Evolutionary conservation across 2,329 filamentous ascomycete species (phyloP).

Genomic region (Claviceps arundinis): DNA sequence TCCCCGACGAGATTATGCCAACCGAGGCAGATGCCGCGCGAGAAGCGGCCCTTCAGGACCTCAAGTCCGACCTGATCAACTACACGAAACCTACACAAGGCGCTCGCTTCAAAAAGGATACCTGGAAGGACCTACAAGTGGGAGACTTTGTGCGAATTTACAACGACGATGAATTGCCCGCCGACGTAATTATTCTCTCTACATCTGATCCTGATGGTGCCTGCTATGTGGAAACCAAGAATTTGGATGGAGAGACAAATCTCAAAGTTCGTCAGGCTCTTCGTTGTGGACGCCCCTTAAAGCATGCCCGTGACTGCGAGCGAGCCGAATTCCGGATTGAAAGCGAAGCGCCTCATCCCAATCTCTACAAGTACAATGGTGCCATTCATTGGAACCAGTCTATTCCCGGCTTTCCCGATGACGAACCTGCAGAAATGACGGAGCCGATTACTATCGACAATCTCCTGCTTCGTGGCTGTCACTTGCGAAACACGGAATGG

Average conservation of each 20-base stretch:
- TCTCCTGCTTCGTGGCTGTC: conserved; percentile 81
- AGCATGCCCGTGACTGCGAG: conserved; percentile 87
- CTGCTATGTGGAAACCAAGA: conserved; percentile 97
- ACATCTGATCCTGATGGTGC: conserved; percentile 89
- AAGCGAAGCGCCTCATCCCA: conserved; percentile 82
- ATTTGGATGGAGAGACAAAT: conserved; percentile 94
- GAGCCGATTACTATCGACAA: conserved; percentile 95
- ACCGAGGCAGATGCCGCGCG: conserved; percentile 21
- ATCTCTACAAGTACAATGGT: conserved; percentile 89
- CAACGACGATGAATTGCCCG: conserved; percentile 89
- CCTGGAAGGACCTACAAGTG: conserved; percentile 90
- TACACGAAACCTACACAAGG: conserved; percentile 49
- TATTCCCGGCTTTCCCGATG: conserved; percentile 48
- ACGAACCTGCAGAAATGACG: conserved; percentile 61
- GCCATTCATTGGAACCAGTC: conserved; percentile 77
- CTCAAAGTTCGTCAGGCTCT: conserved; percentile 88
- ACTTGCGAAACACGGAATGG: conserved; percentile 93
- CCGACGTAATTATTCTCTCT: conserved; percentile 81
- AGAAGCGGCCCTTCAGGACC: conserved; percentile 26
- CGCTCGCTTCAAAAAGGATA: conserved; percentile 80
- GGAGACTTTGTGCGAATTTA: conserved; percentile 95
- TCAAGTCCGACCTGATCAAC: conserved; percentile 56
- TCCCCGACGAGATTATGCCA: conserved; percentile 27
- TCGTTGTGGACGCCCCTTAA: conserved; percentile 68
- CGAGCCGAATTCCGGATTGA: conserved; percentile 76